These are phyloP conservation scores for Hymenoscyphus albidus DNA, from an alignment of 2,329 filamentous ascomycete genomes.

Conservation along the genomic window DNA sequence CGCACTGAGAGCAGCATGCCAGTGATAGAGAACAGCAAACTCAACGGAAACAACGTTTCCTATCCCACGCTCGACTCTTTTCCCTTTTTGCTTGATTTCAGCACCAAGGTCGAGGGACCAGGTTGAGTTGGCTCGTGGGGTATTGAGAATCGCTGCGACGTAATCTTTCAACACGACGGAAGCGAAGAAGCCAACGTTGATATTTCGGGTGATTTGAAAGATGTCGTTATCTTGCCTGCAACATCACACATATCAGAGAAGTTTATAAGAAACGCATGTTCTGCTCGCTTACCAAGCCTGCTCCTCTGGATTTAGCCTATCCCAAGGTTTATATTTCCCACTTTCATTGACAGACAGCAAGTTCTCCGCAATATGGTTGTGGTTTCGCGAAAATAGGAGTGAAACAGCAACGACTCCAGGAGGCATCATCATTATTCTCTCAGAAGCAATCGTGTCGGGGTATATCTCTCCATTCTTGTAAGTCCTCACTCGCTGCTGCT, in stretches of 20 bases:
- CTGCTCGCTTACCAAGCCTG: slow-evolving; percentile 37
- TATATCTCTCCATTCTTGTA: slow-evolving; percentile 41
- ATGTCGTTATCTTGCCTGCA: slow-evolving; percentile 45
- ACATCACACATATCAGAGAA: neutral
- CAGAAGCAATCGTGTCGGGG: slow-evolving; percentile 42
- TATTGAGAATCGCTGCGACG: slow-evolving; percentile 32
- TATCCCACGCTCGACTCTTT: slow-evolving; percentile 40
- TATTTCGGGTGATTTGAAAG: slow-evolving; percentile 44
- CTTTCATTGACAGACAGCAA: slow-evolving; percentile 42
- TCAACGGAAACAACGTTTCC: slow-evolving; percentile 45
- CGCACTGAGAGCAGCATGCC: slow-evolving; percentile 43
- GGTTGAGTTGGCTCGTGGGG: slow-evolving; percentile 39
- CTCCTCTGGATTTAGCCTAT: slow-evolving; percentile 36
- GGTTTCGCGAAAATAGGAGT: slow-evolving; percentile 44
- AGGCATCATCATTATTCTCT: slow-evolving; percentile 47
- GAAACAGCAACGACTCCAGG: slow-evolving; percentile 42
- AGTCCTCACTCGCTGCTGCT: slow-evolving; percentile 42
- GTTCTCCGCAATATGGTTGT: slow-evolving; percentile 42
- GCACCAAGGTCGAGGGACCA: slow-evolving; percentile 44
- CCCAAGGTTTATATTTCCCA: slow-evolving; percentile 42
- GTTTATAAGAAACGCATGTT: neutral
- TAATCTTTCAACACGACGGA: slow-evolving; percentile 44
- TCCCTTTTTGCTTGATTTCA: slow-evolving; percentile 41
- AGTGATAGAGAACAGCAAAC: slow-evolving; percentile 46
- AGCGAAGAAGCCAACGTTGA: slow-evolving; percentile 46